phyloP scores from a whole-genome alignment of 2,329 filamentous ascomycete genomes.

The Talaromyces sp. region DNA sequence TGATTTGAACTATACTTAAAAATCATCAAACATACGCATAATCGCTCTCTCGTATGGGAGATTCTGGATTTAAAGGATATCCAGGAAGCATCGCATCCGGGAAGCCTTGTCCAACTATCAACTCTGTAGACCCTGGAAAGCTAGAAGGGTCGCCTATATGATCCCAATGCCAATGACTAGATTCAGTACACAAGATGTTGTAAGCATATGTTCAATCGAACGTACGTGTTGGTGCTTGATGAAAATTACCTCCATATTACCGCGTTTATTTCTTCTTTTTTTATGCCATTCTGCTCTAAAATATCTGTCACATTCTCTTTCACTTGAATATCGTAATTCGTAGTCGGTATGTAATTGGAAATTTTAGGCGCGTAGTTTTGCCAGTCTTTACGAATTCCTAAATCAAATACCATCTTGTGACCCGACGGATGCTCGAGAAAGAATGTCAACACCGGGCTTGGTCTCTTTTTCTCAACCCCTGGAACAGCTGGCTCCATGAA shows the following conservation, averaged over 20 bases:
- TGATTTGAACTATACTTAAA: too few species aligned
- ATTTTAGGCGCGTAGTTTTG: neutral
- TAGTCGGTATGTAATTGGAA: neutral
- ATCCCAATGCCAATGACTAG: constrained; percentile 42
- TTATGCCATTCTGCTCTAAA: neutral
- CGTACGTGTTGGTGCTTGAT: neutral
- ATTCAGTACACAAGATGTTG: neutral
- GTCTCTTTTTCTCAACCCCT: constrained; percentile 28
- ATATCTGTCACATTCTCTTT: neutral
- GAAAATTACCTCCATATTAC: neutral
- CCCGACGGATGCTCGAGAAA: neutral
- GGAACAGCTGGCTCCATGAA: constrained; percentile 42
- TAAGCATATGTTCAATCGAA: neutral
- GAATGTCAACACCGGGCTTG: neutral
- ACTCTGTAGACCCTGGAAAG: constrained; percentile 46
- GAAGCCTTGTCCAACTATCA: constrained; percentile 55
- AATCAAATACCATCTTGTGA: neutral
- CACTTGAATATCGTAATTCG: neutral
- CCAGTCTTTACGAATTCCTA: neutral
- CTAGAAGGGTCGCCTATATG: constrained; percentile 51
- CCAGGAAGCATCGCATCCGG: constrained; percentile 47
- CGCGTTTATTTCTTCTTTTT: neutral
- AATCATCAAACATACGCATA: neutral
- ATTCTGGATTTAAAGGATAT: constrained; percentile 41
- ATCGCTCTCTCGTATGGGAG: constrained; percentile 36